Evolutionary conservation across 2,329 filamentous ascomycete genomes (phyloP).

Genomic region (Ciborinia camelliae): DNA sequence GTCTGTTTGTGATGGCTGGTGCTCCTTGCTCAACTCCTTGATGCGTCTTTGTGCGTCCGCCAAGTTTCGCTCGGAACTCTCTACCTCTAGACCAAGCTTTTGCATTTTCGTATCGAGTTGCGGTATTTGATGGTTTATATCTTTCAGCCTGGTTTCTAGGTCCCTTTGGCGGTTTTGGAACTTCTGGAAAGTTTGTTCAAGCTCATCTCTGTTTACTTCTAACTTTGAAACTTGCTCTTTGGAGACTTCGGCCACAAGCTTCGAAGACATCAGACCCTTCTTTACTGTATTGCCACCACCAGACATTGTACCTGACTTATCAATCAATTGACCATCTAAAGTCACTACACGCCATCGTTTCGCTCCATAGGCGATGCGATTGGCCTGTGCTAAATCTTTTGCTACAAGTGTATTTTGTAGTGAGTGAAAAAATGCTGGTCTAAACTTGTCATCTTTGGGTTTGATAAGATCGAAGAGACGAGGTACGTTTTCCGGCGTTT

Average conservation of each 20-base stretch:
- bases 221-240: constrained; percentile 87
- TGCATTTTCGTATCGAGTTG: constrained; percentile 85
- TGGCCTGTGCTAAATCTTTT: constrained; percentile 88
- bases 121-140: constrained; percentile 75
- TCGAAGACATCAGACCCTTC: constrained; percentile 94
- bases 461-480: constrained; percentile 90
- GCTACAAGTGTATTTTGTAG: constrained; percentile 95
- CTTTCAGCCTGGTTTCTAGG: constrained; percentile 68
- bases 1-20: constrained; percentile 77
- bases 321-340: constrained; percentile 89
- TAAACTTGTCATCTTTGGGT: constrained; percentile 82
- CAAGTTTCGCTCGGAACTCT: constrained; percentile 81
- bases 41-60: constrained; percentile 80
- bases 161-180: constrained; percentile 83
- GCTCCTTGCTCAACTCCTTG: constrained; percentile 77
- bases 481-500: constrained; percentile 88
- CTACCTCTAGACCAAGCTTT: constrained; percentile 83
- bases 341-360: constrained; percentile 96
- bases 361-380: constrained; percentile 92
- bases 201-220: constrained; percentile 78
- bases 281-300: constrained; percentile 90
- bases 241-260: constrained; percentile 79
- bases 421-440: constrained; percentile 90
- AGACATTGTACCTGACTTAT: constrained; percentile 98
- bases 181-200: constrained; percentile 78